Percentiles rank a stretch among this genome's conserved stretches.
Conservation (phyloP, 2,329 filamentous ascomycete genomes). For the Epichloe typhina region DNA sequence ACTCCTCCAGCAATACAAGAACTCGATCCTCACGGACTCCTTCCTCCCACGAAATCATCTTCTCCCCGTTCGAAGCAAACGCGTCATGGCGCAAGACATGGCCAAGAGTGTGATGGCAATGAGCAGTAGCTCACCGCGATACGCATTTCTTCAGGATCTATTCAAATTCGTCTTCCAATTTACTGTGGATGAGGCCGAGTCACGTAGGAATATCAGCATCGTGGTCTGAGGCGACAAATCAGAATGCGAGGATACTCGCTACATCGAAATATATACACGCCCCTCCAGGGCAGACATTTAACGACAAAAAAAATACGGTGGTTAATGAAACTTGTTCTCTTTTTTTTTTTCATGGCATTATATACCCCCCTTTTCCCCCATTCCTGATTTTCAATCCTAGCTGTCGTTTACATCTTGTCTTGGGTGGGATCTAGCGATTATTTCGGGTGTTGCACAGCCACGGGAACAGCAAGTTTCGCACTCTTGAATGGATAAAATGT, state of each 20-base stretch:
- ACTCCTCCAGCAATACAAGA: slow-evolving; percentile 68
- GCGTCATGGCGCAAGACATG: slow-evolving; percentile 59
- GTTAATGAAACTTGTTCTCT: neutral
- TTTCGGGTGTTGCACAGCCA: neutral
- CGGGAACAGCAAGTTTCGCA: neutral
- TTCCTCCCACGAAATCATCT: slow-evolving; percentile 29
- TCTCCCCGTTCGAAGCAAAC: slow-evolving; percentile 40
- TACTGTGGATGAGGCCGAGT: slow-evolving; percentile 62
- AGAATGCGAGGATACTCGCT: neutral
- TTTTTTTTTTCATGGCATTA: neutral
- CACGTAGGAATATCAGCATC: slow-evolving; percentile 51
- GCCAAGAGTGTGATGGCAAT: slow-evolving; percentile 69
- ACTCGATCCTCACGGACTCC: slow-evolving; percentile 61
- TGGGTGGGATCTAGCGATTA: neutral
- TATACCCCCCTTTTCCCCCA: neutral
- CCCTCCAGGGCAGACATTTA: neutral
- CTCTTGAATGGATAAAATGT: neutral
- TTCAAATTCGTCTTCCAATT: slow-evolving; percentile 80
- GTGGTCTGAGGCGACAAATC: slow-evolving; percentile 25
- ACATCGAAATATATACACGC: neutral
- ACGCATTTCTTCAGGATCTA: slow-evolving; percentile 68
- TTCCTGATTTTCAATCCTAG: neutral
- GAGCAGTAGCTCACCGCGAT: slow-evolving; percentile 51
- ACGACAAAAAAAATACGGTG: neutral
- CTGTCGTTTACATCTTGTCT: neutral